These are phyloP conservation scores for Spergularia bocconei DNA, from an alignment of 148 eudicot species.

Conservation along the genomic window DNA sequence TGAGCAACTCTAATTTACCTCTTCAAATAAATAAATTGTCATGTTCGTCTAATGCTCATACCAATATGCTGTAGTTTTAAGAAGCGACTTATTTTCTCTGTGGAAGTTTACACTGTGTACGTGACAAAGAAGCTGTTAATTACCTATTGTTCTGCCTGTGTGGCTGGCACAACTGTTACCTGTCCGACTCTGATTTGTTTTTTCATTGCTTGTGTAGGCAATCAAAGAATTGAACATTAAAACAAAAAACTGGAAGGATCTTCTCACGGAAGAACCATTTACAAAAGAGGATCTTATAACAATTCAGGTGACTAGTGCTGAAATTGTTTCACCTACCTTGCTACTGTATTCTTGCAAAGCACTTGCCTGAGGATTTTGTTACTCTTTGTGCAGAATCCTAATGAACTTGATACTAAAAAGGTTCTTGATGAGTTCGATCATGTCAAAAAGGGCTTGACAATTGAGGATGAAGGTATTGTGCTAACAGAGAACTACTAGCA, in stretches of 20 bases:
- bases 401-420: conserved; percentile 65
- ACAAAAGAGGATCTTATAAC: conserved; percentile 74
- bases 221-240: conserved; percentile 90
- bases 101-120: not conserved
- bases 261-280: conserved; percentile 94
- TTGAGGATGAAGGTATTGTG: conserved; percentile 89
- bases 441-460: conserved; percentile 72
- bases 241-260: conserved; percentile 97
- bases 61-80: not conserved
- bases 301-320: conserved; percentile 59
- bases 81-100: not conserved
- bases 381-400: conserved; percentile 66
- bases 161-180: not conserved
- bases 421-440: conserved; percentile 87
- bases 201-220: conserved; percentile 46
- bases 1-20: not conserved
- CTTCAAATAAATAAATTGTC: not conserved
- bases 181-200: not conserved
- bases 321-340: conserved; percentile 4
- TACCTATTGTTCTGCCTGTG: not conserved
- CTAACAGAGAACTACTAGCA: not conserved
- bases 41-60: not conserved
- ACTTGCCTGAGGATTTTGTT: not conserved
- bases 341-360: not conserved
- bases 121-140: not conserved